These are phyloP conservation scores for Zygosaccharomyces lentus DNA, from an alignment of 805 yeast genomes.

Conservation along the genomic window DNA sequence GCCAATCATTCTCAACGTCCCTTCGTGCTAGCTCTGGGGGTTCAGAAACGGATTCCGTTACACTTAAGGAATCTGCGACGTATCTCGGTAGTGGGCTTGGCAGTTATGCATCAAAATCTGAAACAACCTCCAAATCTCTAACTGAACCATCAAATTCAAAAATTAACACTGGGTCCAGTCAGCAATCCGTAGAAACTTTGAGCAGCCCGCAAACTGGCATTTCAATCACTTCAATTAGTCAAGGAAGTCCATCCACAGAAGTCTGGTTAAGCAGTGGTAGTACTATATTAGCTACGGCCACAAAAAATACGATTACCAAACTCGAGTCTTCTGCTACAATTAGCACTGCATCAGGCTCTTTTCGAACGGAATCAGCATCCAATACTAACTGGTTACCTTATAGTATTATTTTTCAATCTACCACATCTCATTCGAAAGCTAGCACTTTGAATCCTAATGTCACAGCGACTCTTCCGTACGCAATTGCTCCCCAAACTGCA, in stretches of 20 bases:
- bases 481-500: conserved; percentile 35
- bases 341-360: conserved; percentile 14
- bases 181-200: neutral
- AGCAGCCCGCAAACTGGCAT: neutral
- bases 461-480: conserved; percentile 39
- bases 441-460: conserved; percentile 35
- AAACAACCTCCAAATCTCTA: neutral
- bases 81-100: neutral
- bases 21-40: neutral
- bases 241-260: conserved; percentile 11
- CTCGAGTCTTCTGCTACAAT: conserved; percentile 16
- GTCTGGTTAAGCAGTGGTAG: neutral
- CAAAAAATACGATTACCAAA: conserved; percentile 13
- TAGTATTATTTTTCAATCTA: conserved; percentile 17
- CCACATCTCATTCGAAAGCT: conserved; percentile 36
- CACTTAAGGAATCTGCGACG: neutral
- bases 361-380: conserved; percentile 17
- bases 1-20: too few species aligned
- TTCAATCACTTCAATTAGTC: neutral
- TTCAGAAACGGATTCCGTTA: neutral
- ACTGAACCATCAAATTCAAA: neutral
- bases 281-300: conserved; percentile 17
- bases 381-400: conserved; percentile 25
- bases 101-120: neutral
- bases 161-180: neutral